A percentile compares a stretch with the other conserved stretches of the same genome.
Conservation (phyloP, 371 early-diverging fungal species). For the Syncephalis plumigaleata region DNA sequence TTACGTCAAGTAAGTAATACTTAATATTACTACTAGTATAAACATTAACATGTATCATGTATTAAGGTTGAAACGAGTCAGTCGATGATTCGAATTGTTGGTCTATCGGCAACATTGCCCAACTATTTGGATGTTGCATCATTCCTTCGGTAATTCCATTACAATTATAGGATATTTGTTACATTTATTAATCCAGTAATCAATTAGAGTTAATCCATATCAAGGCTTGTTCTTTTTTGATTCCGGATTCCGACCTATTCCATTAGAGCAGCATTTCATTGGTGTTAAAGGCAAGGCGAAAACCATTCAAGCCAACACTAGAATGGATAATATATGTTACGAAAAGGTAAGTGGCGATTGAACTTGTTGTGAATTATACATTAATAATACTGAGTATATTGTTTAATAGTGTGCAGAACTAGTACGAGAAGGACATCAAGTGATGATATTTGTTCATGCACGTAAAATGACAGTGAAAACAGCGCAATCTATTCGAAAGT, state of each 20-base stretch:
- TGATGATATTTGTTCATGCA: constrained; percentile 98
- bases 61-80: constrained; percentile 70
- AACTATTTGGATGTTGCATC: constrained; percentile 95
- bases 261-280: constrained; percentile 88
- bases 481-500: constrained; percentile 64
- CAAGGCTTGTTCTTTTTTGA: constrained; percentile 95
- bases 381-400: not conserved
- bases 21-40: constrained; percentile 1
- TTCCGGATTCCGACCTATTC: constrained; percentile 84
- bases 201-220: constrained; percentile 62
- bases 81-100: constrained; percentile 92
- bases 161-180: not conserved
- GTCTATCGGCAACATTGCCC: constrained; percentile 98
- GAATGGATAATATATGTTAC: constrained; percentile 73
- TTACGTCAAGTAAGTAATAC: constrained; percentile 42
- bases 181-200: not conserved
- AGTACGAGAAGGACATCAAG: constrained; percentile 79
- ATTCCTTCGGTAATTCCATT: constrained; percentile 46
- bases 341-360: constrained; percentile 56
- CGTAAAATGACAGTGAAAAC: constrained; percentile 92
- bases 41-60: not conserved
- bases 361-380: no score
- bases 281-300: constrained; percentile 84
- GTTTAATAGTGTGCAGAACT: constrained; percentile 16
- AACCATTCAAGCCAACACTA: constrained; percentile 30